These are phyloP conservation scores for Pseudogymnoascus sp. DNA, from an alignment of 2,329 filamentous ascomycete genomes.

Conservation along the genomic window DNA sequence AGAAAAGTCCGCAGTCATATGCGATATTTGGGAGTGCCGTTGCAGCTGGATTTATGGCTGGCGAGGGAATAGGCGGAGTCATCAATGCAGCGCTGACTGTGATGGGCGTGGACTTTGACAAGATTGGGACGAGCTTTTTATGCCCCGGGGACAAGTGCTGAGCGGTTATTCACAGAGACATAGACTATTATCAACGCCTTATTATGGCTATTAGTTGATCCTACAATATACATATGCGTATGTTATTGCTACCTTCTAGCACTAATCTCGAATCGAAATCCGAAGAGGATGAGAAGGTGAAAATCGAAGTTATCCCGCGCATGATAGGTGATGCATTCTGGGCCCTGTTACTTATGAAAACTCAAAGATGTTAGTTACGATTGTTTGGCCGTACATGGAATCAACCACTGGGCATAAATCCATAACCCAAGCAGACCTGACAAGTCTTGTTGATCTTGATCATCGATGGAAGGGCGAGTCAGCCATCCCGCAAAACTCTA, in stretches of 20 bases:
- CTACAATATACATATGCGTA: background rate
- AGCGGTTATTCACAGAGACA: background rate
- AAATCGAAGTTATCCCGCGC: background rate
- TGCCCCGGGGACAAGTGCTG: background rate
- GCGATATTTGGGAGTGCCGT: slow-evolving; percentile 16
- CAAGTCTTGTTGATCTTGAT: background rate
- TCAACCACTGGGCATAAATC: background rate
- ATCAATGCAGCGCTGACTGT: slow-evolving; percentile 16
- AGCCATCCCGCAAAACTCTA: background rate
- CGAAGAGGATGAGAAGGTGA: background rate
- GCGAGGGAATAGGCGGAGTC: slow-evolving; percentile 18
- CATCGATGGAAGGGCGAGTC: background rate
- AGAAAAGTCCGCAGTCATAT: slow-evolving; percentile 13
- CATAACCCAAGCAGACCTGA: background rate
- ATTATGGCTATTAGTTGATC: background rate
- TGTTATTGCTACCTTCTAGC: background rate
- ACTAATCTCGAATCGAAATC: background rate
- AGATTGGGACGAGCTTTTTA: slow-evolving; percentile 5
- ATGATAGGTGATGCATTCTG: background rate
- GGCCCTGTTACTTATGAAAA: background rate
- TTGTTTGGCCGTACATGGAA: background rate
- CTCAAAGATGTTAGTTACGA: background rate
- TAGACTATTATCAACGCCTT: background rate
- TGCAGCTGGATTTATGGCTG: slow-evolving; percentile 18
- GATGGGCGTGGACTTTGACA: slow-evolving; percentile 1